These are phyloP conservation scores for Phytophthora tubulina DNA, from an alignment of 352 stramenopile species.

Conservation along the genomic window DNA sequence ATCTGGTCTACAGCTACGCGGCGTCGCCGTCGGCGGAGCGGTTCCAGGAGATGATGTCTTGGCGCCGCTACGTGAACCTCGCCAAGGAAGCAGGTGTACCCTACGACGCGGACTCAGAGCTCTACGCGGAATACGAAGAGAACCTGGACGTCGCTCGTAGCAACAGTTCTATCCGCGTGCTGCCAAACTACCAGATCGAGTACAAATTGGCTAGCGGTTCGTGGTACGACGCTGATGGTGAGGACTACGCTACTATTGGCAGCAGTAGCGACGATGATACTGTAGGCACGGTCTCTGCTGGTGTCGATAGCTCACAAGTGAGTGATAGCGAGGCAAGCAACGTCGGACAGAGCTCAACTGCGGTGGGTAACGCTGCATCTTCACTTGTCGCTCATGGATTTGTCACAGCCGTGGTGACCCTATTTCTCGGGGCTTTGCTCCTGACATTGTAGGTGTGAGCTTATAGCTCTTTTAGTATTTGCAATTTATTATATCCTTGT, in stretches of 20 bases:
- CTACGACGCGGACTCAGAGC: slow-evolving; percentile 54
- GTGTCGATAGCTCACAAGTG: slow-evolving; percentile 24
- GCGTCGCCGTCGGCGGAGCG: slow-evolving; percentile 41
- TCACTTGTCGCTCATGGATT: slow-evolving; percentile 2
- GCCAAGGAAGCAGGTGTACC: slow-evolving; percentile 50
- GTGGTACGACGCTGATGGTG: slow-evolving; percentile 40
- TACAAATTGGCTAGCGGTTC: slow-evolving; percentile 44
- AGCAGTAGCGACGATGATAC: slow-evolving; percentile 19
- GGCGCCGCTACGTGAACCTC: slow-evolving; percentile 62
- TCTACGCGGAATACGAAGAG: slow-evolving; percentile 56
- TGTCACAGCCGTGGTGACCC: not conserved
- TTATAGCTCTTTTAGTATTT: slow-evolving; percentile 20
- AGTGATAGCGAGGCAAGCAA: slow-evolving; percentile 35
- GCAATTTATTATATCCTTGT: slow-evolving; percentile 24
- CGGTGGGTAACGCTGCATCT: slow-evolving; percentile 14
- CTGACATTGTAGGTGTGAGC: slow-evolving; percentile 7
- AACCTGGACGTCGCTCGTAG: slow-evolving; percentile 48
- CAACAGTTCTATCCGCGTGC: slow-evolving; percentile 42
- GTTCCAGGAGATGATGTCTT: slow-evolving; percentile 58
- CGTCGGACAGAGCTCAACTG: slow-evolving; percentile 21
- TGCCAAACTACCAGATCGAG: slow-evolving; percentile 44
- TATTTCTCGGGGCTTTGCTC: slow-evolving; percentile 24
- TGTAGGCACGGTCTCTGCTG: slow-evolving; percentile 37
- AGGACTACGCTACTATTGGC: slow-evolving; percentile 23
- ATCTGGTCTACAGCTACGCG: slow-evolving; percentile 33